Percentiles rank a stretch among this genome's conserved stretches.
Conservation (phyloP, 179 eudicot species). For the Nepenthes alata region DNA sequence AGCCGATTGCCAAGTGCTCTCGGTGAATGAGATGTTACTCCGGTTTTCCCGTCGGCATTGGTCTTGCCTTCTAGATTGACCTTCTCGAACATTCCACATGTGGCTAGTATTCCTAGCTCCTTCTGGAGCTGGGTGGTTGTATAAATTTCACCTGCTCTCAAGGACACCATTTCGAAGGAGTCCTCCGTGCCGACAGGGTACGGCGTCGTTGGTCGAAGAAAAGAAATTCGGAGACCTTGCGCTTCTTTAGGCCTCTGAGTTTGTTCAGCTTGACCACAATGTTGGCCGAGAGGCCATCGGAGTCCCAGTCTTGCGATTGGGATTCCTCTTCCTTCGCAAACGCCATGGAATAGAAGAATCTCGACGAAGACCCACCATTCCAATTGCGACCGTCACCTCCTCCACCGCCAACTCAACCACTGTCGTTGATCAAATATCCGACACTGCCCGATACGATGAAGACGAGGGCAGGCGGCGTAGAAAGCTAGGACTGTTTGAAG, state of each 20-base stretch:
- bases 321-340: conserved; percentile 37
- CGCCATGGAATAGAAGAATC: conserved; percentile 32
- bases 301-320: conserved; percentile 42
- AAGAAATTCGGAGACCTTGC: conserved; percentile 54
- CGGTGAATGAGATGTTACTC: conserved; percentile 45
- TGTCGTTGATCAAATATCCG: conserved; percentile 15
- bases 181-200: conserved; percentile 53
- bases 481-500: background rate
- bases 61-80: conserved; percentile 73
- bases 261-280: conserved; percentile 51
- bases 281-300: conserved; percentile 71
- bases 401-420: conserved; percentile 11
- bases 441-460: conserved; percentile 11
- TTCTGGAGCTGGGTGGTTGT: conserved; percentile 76
- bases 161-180: conserved; percentile 75
- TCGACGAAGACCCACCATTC: conserved; percentile 46
- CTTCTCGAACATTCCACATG: conserved; percentile 85
- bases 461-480: conserved; percentile 6
- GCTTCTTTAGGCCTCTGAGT: conserved; percentile 65
- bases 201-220: conserved; percentile 42
- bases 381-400: conserved; percentile 23
- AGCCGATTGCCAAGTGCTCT: conserved; percentile 74
- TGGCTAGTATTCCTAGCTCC: conserved; percentile 66
- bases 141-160: conserved; percentile 60
- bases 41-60: conserved; percentile 65